These are phyloP conservation scores for Bipolaris gigantea DNA, from an alignment of 2,329 filamentous ascomycete genomes.

Conservation along the genomic window DNA sequence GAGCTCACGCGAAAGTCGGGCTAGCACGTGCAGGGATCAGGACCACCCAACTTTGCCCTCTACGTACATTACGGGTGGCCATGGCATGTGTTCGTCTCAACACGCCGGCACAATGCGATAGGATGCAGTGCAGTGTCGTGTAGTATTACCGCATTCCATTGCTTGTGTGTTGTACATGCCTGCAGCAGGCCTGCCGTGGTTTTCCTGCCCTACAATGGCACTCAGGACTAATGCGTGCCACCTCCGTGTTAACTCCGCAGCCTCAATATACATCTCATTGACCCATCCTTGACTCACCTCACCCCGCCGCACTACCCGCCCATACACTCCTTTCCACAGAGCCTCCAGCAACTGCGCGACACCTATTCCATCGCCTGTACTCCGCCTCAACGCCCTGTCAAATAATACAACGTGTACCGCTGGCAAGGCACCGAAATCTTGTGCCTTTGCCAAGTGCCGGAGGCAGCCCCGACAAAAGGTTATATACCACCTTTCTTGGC, in stretches of 20 bases:
- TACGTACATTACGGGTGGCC: neutral
- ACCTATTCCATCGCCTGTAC: neutral
- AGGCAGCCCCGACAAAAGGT: neutral
- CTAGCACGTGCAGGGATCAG: conserved; percentile 17
- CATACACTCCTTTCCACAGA: conserved; percentile 1
- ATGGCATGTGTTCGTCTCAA: neutral
- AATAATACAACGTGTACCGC: neutral
- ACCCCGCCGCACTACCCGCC: conserved; percentile 10
- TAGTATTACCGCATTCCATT: neutral
- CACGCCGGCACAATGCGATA: neutral
- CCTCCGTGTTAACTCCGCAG: conserved; percentile 21
- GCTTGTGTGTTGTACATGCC: neutral
- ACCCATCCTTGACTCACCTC: conserved; percentile 23
- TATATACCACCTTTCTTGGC: neutral
- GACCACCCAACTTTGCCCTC: conserved; percentile 5
- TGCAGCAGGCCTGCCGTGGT: neutral
- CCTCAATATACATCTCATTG: conserved; percentile 10
- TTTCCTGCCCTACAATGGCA: neutral
- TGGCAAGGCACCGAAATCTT: conserved; percentile 1
- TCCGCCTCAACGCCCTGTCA: neutral
- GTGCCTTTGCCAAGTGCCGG: neutral
- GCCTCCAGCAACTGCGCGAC: neutral
- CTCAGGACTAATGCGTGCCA: conserved; percentile 3
- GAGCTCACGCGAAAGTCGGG: conserved; percentile 22
- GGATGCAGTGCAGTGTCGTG: neutral